A percentile compares a stretch with the other conserved stretches of the same genome.
These are phyloP conservation scores for Aspergillus saccharolyticus DNA, from an alignment of 495 filamentous ascomycete species.

Conservation along the genomic window DNA sequence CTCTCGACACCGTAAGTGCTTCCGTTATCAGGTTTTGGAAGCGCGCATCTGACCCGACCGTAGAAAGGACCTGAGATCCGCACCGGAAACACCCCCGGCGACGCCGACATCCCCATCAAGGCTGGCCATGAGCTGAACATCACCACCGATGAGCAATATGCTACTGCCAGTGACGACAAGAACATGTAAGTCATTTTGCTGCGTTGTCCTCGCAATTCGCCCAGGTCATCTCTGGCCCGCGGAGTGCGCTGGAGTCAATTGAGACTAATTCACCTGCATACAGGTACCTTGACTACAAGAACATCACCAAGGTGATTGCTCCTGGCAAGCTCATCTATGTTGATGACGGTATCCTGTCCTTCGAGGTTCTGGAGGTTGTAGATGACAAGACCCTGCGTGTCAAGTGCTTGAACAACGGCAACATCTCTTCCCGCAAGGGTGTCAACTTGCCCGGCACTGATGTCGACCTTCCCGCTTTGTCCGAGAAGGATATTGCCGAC, in stretches of 20 bases:
- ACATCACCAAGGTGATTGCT: conserved; percentile 97
- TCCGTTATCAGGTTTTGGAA: background rate
- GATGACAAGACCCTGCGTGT: conserved; percentile 83
- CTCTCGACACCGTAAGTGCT: conserved; percentile 74
- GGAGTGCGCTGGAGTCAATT: background rate
- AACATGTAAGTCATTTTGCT: conserved; percentile 70
- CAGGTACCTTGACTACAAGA: conserved; percentile 99
- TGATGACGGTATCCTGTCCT: conserved; percentile 94
- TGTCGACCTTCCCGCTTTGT: conserved; percentile 94
- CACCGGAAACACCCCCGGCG: conserved; percentile 83
- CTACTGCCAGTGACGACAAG: conserved; percentile 71
- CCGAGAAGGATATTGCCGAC: conserved; percentile 96
- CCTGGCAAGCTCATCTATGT: conserved; percentile 96
- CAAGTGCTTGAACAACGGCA: conserved; percentile 90
- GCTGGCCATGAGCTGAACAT: conserved; percentile 83
- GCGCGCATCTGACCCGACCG: conserved; percentile 9
- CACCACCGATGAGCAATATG: conserved; percentile 95
- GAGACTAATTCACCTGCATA: conserved; percentile 9
- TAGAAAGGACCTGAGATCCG: conserved; percentile 97
- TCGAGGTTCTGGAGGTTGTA: conserved; percentile 82
- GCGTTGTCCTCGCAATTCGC: background rate
- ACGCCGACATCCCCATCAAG: conserved; percentile 81
- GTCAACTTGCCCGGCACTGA: conserved; percentile 98
- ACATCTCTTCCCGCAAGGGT: conserved; percentile 96
- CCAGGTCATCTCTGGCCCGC: background rate